Conservation (phyloP, 768 basidiomycete species). For the Phaeotremella skinneri region DNA sequence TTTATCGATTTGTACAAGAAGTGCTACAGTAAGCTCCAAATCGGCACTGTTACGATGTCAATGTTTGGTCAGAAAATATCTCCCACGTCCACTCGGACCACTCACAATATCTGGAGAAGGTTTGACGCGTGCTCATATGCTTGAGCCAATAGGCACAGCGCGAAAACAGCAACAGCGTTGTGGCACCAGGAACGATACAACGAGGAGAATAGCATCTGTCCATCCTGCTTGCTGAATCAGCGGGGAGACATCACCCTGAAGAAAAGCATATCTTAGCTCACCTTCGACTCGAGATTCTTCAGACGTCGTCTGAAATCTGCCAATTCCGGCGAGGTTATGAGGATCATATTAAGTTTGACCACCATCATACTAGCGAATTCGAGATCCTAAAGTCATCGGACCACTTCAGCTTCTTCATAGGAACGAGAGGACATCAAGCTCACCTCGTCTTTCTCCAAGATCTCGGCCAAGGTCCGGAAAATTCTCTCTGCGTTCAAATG, state of each 20-base stretch:
- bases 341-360: constrained; percentile 92
- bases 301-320: constrained; percentile 87
- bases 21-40: constrained; percentile 88
- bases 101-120: constrained; percentile 89
- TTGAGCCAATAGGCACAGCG: constrained; percentile 91
- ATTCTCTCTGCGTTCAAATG: constrained; percentile 94
- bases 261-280: constrained; percentile 50
- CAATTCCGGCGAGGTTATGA: constrained; percentile 95
- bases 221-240: constrained; percentile 67
- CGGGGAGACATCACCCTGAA: neutral
- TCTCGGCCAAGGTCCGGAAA: constrained; percentile 92
- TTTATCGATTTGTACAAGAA: constrained; percentile 95
- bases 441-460: constrained; percentile 96
- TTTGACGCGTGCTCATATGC: constrained; percentile 99
- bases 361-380: constrained; percentile 98
- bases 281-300: constrained; percentile 89
- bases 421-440: constrained; percentile 31
- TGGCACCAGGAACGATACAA: constrained; percentile 98
- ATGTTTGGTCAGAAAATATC: constrained; percentile 19
- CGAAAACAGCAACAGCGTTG: constrained; percentile 94
- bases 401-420: neutral
- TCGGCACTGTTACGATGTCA: constrained; percentile 67
- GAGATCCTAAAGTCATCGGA: constrained; percentile 64
- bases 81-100: constrained; percentile 6
- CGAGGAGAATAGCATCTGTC: constrained; percentile 89